Evolutionary conservation across 176 grass and related monocot species (phyloP), one percentile per base, ranked within the genome.

Genomic region (Cenchrus fungigraminus): DNA sequence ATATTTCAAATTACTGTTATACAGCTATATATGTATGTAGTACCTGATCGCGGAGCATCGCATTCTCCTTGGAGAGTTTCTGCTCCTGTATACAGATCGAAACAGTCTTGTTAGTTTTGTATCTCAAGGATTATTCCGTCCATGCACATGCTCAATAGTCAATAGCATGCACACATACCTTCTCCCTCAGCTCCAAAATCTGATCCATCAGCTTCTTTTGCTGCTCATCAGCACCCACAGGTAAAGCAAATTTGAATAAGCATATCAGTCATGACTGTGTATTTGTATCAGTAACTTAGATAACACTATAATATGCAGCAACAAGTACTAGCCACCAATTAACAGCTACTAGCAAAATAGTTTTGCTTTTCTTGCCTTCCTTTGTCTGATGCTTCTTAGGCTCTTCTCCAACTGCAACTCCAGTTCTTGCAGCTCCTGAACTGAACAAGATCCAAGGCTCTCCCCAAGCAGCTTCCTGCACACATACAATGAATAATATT

Each of bases 391-490:
- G 78, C 46, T 88, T 46, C 68, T 82, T 45, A 97, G 83, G 86
- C 92, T 86, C 65, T 89, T 89, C 75, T 91, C 88, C 50, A 97
- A 68, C 64, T 95, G 89, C 66, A 59, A 19, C 52, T 89, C 88
- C 61, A 97, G 89, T n/a, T 91, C 87, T 76, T 87, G 71, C 63
- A 97, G 66, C 71, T 97, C 92, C 58, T 93, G 83, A 40, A 46
- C 44, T 16, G 95, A 93, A 88, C 91, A 90, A 19, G 86, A 74
- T 40, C 59, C 89, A 65, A 97, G 65, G 74, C 82, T 62, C 81
- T 94, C 88, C 56, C 95, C 95, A 70, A 82, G 65, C 29, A 97
- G 72, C 25, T 95, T 95, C 79, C 95, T 95, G 88, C 47, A 62
- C 3, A 62, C 7, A 62, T n/a, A 12, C 8, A 12, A 62, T 11